phyloP scores from a whole-genome alignment of 139 green algal genomes.

The Chlamydomonas sphaeroides region DNA sequence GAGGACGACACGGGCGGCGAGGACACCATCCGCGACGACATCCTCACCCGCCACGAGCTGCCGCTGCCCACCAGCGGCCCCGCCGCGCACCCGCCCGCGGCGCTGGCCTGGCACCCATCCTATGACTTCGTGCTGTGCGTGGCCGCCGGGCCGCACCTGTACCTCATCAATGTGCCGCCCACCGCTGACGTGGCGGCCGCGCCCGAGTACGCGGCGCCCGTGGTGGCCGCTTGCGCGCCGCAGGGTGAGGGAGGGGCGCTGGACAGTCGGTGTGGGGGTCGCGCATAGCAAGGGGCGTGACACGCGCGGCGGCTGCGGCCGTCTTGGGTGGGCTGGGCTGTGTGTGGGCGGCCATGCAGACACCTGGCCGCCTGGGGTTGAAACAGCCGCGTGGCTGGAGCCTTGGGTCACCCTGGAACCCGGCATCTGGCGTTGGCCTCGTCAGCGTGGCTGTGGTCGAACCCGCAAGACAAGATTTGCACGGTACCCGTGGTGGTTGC shows the following conservation, averaged over 20 bases:
- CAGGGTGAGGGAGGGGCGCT: too few species aligned
- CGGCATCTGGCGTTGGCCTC: too few species aligned
- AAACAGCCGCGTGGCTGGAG: too few species aligned
- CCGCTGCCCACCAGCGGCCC: conserved; percentile 5
- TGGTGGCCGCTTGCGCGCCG: conserved; percentile 36
- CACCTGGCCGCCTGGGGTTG: too few species aligned
- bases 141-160: conserved; percentile 39
- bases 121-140: conserved; percentile 62
- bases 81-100: neutral
- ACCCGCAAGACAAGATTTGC: too few species aligned
- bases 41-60: conserved; percentile 39
- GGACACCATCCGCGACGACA: conserved; percentile 22
- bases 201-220: conserved; percentile 35
- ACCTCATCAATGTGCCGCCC: conserved; percentile 52
- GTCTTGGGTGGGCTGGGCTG: too few species aligned
- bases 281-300: neutral
- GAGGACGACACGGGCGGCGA: conserved; percentile 40
- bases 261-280: too few species aligned
- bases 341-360: too few species aligned
- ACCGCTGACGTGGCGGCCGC: conserved; percentile 34
- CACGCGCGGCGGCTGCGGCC: too few species aligned
- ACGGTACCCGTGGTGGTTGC: too few species aligned
- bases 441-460: too few species aligned
- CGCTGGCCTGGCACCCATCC: conserved; percentile 62
- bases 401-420: too few species aligned